Evolutionary conservation across 495 filamentous ascomycete species (phyloP), one percentile per base, ranked within the genome.

Genomic region (Aspergillus incahuasiensis): DNA sequence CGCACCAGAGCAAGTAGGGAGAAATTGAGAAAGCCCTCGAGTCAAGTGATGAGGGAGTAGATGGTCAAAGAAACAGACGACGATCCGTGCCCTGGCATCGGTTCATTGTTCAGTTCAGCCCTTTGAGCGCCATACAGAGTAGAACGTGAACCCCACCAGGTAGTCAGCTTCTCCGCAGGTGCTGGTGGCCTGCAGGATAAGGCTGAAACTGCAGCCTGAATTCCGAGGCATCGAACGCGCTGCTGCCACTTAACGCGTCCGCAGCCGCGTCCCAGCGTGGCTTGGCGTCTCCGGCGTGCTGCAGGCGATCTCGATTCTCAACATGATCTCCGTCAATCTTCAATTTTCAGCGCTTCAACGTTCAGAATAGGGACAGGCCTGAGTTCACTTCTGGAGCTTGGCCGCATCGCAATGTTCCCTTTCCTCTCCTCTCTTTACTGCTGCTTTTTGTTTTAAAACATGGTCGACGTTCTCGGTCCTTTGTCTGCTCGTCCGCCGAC

Each of bases 401-500:
- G 56, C 58, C 30, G 42, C 24, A 60, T 55, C 62, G 73, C 60
- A 65, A 75, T 75, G 73, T 59, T 68, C 60, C 42, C 63, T 59
- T 16, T 56, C 52, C 42, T 60, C 30, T 55, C 48, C 16, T 48
- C 55, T 22, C 32, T 55, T 47, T 51, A 54, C 56, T 58, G 48
- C 25, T 56, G 24, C 59, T 55, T 41, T 51, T 56, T 48, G 54
- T 56, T 48, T 48, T 57, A 39, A 75, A 79, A 60, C 63, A 82
- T 82, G 79, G 75, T 80, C 55, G 72, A 78, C 74, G 67, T 82
- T 71, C 52, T 81, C 49, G 66, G 68, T 52, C 64, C 73, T 63
- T 60, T 80, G 58, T 71, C 79, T 65, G 68, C 70, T 68, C 85
- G 72, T 66, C 82, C 78, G 67, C 84, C 78, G 52, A 85, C 75